Conservation (phyloP, 2,329 filamentous ascomycete species). For the Plenodomus tracheiphilus region DNA sequence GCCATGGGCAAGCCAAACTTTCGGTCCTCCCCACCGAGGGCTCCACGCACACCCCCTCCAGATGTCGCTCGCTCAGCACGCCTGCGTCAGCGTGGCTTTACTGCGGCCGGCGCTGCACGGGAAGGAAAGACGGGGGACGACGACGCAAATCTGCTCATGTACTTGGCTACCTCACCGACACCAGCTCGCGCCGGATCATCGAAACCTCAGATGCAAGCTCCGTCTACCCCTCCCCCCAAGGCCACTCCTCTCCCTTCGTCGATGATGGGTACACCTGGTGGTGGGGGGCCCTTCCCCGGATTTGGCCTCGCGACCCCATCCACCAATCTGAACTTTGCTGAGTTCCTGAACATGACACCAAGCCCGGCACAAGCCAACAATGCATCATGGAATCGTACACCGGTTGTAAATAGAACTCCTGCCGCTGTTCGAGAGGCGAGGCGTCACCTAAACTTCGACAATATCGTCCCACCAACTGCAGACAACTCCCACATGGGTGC, state of each 20-base stretch:
- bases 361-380: slow-evolving; percentile 74
- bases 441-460: slow-evolving; percentile 80
- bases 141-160: slow-evolving; percentile 82
- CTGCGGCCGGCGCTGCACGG: slow-evolving; percentile 44
- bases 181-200: slow-evolving; percentile 64
- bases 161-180: slow-evolving; percentile 88
- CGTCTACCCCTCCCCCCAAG: slow-evolving; percentile 60
- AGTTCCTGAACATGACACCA: slow-evolving; percentile 97
- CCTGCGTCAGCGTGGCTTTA: slow-evolving; percentile 45
- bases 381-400: slow-evolving; percentile 71
- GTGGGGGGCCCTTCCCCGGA: slow-evolving; percentile 61
- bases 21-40: slow-evolving; percentile 75
- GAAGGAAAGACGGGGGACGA: slow-evolving; percentile 70
- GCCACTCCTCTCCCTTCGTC: slow-evolving; percentile 71
- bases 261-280: slow-evolving; percentile 86
- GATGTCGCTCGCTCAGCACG: slow-evolving; percentile 46
- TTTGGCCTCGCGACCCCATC: slow-evolving; percentile 75
- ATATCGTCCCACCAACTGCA: slow-evolving; percentile 61
- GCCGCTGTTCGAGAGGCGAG: slow-evolving; percentile 68
- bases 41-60: slow-evolving; percentile 47
- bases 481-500: slow-evolving; percentile 47
- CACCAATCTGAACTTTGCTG: slow-evolving; percentile 88
- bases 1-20: slow-evolving; percentile 46
- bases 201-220: slow-evolving; percentile 53
- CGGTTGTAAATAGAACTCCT: slow-evolving; percentile 68